Conservation (phyloP, 148 eudicot genomes). For the Rhododendron henanense region DNA sequence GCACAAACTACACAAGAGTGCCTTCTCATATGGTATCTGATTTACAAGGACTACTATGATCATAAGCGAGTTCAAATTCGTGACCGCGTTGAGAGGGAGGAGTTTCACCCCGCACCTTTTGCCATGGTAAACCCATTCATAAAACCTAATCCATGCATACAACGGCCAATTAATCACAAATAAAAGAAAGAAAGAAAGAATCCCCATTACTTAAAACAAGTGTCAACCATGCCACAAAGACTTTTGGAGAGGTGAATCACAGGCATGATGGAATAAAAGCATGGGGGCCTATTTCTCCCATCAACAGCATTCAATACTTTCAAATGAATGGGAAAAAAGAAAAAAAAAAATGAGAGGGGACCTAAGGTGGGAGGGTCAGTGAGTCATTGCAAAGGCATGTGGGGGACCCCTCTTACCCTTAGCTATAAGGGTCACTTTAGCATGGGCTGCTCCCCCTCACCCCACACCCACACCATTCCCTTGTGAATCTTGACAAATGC, state of each 20-base stretch:
- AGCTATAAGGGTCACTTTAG: conserved; percentile 16
- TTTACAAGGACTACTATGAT: too few species aligned
- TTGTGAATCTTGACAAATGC: conserved; percentile 4
- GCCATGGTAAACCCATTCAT: too few species aligned
- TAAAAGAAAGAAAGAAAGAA: too few species aligned
- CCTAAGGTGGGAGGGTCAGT: conserved; percentile 8
- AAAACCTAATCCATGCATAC: too few species aligned
- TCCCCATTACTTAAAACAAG: neutral
- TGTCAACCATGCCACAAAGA: neutral
- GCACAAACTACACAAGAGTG: too few species aligned
- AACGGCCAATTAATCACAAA: too few species aligned
- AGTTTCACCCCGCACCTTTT: too few species aligned
- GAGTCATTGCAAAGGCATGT: conserved; percentile 29
- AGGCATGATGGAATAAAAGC: conserved; percentile 11
- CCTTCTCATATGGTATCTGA: too few species aligned
- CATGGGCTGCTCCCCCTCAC: conserved; percentile 29
- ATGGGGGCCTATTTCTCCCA: neutral
- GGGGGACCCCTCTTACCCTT: conserved; percentile 14
- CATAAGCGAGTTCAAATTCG: too few species aligned
- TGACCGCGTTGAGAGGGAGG: too few species aligned
- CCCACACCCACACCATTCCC: conserved; percentile 23
- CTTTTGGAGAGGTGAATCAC: conserved; percentile 14
- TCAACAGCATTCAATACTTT: neutral
- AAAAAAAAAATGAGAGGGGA: neutral
- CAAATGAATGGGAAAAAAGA: neutral